Base-by-base conservation (phyloP, 2,329 filamentous ascomycete genomes). In the Monilinia laxa region DNA sequence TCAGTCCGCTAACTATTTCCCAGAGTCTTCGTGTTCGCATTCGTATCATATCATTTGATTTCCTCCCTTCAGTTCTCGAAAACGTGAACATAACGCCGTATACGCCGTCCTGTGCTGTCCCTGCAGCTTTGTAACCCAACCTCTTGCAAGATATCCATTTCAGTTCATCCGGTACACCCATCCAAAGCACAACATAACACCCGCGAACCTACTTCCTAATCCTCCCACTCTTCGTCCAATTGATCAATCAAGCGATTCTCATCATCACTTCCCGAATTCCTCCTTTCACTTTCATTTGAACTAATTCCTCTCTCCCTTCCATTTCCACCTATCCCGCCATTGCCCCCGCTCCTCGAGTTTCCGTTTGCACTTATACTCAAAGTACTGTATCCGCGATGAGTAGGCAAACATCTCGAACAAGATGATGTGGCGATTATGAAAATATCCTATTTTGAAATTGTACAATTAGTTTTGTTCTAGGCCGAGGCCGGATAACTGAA, bases 151-250 rank as follows among this genome's bases (percentile, higher is more conserved):
- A 52, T 52, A 28, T 52, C 49, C 49, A 28, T 52, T 28, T 28
- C 49, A 25, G 4, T 25, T 14, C 49, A 52, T 16, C 23, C 49
- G 25, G 16, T 14, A 11, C 47, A 51, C n/a, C 49, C 49, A 52
- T n/a, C 49, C 49, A 25, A 25, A 51, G 23, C 49, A 6, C 49
- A 52, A 52, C 49, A 52, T 4, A 16, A 25, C n/a, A 11, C 49
- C 49, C 49, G 10, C 49, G 1, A 12, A 52, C 12, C 4, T 3
- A 9, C n/a, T 10, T 11, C 14, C 58, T 62, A 88, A 70, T 97
- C 93, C 73, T 97, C 93, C 94, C 94, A 98, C 77, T 97, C 93
- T 78, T 98, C 94, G 75, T 98, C 95, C 68, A 97, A 82, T 78
- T 97, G 92, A 77, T 98, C 94, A 77, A 99, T 98, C 73, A 98